A percentile compares a stretch with the other conserved stretches of the same genome.
Conservation (phyloP, 306 rosid species). For the Aeschynomene evenia region DNA sequence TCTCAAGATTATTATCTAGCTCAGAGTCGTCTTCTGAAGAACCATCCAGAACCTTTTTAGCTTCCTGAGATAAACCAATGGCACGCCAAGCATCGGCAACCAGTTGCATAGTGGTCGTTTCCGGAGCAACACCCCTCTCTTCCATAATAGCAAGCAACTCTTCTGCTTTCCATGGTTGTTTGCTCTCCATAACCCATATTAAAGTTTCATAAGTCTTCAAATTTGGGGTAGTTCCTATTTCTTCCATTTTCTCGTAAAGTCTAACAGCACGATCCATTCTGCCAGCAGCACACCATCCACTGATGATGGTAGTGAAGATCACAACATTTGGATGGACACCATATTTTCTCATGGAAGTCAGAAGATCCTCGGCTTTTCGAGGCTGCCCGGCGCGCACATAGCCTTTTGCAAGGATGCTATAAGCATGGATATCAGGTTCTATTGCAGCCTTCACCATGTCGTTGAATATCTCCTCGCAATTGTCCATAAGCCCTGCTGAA, state of each 20-base stretch:
- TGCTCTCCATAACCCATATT: constrained; percentile 92
- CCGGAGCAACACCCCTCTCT: constrained; percentile 61
- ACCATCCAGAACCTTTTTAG: constrained; percentile 51
- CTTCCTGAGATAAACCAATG: constrained; percentile 60
- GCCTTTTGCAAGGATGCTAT: constrained; percentile 93
- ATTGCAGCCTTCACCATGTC: constrained; percentile 76
- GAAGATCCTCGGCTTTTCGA: constrained; percentile 66
- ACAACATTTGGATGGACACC: constrained; percentile 81
- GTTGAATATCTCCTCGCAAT: constrained; percentile 76
- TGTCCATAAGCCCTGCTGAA: constrained; percentile 81
- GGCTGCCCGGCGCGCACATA: constrained; percentile 81
- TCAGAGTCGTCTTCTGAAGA: constrained; percentile 41
- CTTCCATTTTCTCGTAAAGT: constrained; percentile 59
- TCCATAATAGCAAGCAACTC: constrained; percentile 69
- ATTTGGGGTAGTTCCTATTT: constrained; percentile 57
- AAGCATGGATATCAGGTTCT: constrained; percentile 85
- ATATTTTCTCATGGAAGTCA: constrained; percentile 62
- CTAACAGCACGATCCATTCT: constrained; percentile 74
- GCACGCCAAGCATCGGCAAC: constrained; percentile 87
- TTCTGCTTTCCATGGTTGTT: constrained; percentile 93
- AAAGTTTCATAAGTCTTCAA: constrained; percentile 88
- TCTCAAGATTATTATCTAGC: constrained; percentile 12
- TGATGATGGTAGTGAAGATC: constrained; percentile 89
- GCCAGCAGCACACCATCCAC: constrained; percentile 88
- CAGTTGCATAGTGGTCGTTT: constrained; percentile 60